These are phyloP conservation scores for Mycena sanguinolenta DNA, from an alignment of 768 basidiomycete species.

Conservation along the genomic window DNA sequence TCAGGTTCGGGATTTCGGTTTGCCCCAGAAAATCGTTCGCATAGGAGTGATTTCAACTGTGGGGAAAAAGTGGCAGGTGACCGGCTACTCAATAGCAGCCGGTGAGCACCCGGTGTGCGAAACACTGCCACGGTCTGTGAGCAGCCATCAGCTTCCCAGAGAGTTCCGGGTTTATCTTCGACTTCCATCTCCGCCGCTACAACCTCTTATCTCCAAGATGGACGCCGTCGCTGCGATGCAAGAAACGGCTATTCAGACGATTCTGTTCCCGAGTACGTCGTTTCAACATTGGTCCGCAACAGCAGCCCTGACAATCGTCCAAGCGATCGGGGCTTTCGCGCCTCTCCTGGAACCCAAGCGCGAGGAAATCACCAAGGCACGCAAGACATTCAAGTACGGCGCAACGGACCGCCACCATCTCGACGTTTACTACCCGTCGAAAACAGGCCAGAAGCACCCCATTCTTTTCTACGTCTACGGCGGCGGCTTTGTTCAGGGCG, in stretches of 20 bases:
- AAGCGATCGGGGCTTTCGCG: conserved; percentile 64
- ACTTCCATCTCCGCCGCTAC: too few species aligned
- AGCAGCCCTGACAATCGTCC: neutral
- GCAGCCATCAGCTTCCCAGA: too few species aligned
- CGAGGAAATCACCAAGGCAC: conserved; percentile 58
- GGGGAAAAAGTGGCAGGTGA: too few species aligned
- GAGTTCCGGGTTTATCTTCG: too few species aligned
- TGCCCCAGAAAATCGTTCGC: too few species aligned
- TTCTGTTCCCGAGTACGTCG: conserved; percentile 26
- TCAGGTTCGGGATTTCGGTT: too few species aligned
- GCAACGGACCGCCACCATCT: conserved; percentile 68
- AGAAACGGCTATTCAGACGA: conserved; percentile 16
- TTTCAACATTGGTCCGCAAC: neutral
- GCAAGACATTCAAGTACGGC: conserved; percentile 71
- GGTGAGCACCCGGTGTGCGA: too few species aligned
- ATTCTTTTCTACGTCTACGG: conserved; percentile 78
- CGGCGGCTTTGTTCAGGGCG: conserved; percentile 69
- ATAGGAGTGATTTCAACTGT: too few species aligned
- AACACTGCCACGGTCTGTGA: too few species aligned
- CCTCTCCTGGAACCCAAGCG: conserved; percentile 65
- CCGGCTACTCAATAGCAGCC: too few species aligned
- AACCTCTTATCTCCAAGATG: too few species aligned
- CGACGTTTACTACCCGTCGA: conserved; percentile 74
- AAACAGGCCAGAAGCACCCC: conserved; percentile 48
- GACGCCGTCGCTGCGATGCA: conserved; percentile 21